phyloP scores from a whole-genome alignment of 2,329 filamentous ascomycete genomes.

The Nemania abortiva region DNA sequence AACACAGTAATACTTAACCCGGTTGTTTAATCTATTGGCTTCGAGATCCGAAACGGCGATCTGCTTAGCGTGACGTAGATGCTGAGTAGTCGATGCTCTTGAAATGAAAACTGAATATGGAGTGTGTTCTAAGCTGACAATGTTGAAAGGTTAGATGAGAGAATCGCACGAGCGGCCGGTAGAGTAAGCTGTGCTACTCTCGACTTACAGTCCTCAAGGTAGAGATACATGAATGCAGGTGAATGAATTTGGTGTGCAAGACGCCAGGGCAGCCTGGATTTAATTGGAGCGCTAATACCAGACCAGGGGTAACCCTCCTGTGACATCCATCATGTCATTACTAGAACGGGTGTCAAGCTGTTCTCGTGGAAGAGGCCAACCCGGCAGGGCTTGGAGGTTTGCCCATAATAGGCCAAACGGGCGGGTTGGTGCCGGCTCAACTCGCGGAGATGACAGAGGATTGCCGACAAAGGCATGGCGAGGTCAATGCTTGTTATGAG shows the following conservation, averaged over 20 bases:
- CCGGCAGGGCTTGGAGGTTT: constrained; percentile 29
- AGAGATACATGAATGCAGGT: constrained; percentile 26
- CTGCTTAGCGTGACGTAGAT: not conserved
- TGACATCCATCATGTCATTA: constrained; percentile 19
- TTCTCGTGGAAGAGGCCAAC: constrained; percentile 19
- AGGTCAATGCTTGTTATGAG: constrained; percentile 20
- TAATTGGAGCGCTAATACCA: constrained; percentile 36
- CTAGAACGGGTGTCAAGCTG: constrained; percentile 23
- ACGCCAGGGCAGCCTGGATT: constrained; percentile 5
- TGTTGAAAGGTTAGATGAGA: constrained; percentile 14
- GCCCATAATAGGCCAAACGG: constrained; percentile 36
- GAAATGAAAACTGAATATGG: not conserved
- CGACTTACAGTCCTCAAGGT: constrained; percentile 4
- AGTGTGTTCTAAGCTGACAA: constrained; percentile 6
- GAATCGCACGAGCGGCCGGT: not conserved
- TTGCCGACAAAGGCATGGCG: constrained; percentile 25
- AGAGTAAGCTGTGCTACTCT: constrained; percentile 15
- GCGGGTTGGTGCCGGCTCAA: constrained; percentile 29
- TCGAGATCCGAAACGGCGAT: not conserved
- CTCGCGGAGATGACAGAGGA: constrained; percentile 24
- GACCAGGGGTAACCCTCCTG: constrained; percentile 28
- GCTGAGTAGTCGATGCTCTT: not conserved
- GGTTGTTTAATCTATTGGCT: not conserved
- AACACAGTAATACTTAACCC: not conserved
- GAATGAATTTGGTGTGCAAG: constrained; percentile 21